A percentile compares a stretch with the other conserved stretches of the same genome.
phyloP scores from a whole-genome alignment of 2,329 filamentous ascomycete species.

The Diplodia scrobiculata region DNA sequence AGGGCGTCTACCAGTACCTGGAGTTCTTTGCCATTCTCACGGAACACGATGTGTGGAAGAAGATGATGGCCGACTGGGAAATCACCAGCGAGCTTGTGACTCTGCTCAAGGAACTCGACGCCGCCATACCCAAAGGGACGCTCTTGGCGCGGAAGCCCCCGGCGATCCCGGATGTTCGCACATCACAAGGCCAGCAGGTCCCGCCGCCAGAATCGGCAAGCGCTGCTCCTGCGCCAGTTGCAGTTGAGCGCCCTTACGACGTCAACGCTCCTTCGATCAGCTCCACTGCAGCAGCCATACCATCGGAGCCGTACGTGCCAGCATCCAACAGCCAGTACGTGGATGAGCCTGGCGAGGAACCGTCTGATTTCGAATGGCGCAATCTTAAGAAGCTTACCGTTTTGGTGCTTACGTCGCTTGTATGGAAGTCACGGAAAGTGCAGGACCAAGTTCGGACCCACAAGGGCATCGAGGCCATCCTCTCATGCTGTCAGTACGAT shows the following conservation, averaged over 20 bases:
- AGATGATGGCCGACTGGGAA: conserved; percentile 88
- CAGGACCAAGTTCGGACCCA: conserved; percentile 85
- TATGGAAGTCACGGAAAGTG: conserved; percentile 82
- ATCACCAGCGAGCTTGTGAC: conserved; percentile 85
- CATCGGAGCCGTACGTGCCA: conserved; percentile 50
- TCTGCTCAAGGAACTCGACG: conserved; percentile 82
- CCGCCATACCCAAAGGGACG: conserved; percentile 72
- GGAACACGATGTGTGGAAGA: conserved; percentile 79
- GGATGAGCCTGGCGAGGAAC: conserved; percentile 56
- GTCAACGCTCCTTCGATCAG: conserved; percentile 43
- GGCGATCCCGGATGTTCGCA: conserved; percentile 39
- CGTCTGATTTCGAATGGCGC: conserved; percentile 68
- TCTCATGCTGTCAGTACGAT: conserved; percentile 88
- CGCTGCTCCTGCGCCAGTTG: conserved; percentile 41
- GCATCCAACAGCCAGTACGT: conserved; percentile 52
- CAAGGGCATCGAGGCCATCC: conserved; percentile 81
- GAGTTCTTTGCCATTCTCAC: conserved; percentile 90
- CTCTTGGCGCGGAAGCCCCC: conserved; percentile 60
- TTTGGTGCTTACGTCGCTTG: conserved; percentile 81
- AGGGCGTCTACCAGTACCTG: conserved; percentile 89
- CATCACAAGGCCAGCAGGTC: conserved; percentile 41
- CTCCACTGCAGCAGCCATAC: conserved; percentile 35
- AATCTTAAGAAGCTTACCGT: conserved; percentile 93
- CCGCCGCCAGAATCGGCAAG: conserved; percentile 38
- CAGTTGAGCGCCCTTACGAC: conserved; percentile 69